phyloP scores from a whole-genome alignment of 495 filamentous ascomycete species.

The Podospora pseudopauciseta region DNA sequence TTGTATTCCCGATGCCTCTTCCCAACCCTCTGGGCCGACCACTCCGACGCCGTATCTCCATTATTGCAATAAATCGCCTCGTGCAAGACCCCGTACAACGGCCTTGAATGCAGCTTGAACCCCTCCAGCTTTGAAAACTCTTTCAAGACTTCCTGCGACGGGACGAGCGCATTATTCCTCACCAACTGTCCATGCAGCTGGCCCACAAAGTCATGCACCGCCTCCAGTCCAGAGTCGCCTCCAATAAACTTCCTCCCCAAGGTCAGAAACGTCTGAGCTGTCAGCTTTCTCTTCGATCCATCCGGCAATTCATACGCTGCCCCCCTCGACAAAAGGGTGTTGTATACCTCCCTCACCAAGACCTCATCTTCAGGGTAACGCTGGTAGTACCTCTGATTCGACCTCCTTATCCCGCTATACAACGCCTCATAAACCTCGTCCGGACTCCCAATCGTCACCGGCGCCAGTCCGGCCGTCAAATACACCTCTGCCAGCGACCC shows the following conservation, averaged over 20 bases:
- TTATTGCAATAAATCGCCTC: conserved; percentile 27
- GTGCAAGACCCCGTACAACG: conserved; percentile 28
- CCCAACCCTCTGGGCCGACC: conserved; percentile 46
- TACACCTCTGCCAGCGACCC: conserved; percentile 73
- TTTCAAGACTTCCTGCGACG: conserved; percentile 59
- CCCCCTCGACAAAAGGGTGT: conserved; percentile 42
- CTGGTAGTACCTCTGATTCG: conserved; percentile 68
- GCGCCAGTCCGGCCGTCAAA: conserved; percentile 72
- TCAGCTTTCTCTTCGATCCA: conserved; percentile 39
- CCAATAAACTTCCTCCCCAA: conserved; percentile 73
- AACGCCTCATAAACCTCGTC: conserved; percentile 69
- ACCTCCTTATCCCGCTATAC: conserved; percentile 53
- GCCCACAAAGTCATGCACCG: conserved; percentile 54
- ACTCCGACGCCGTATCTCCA: conserved; percentile 20
- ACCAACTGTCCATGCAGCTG: conserved; percentile 50
- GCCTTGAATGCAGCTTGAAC: conserved; percentile 23
- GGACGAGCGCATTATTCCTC: neutral
- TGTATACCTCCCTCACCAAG: conserved; percentile 60
- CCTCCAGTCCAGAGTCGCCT: conserved; percentile 55
- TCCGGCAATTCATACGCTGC: neutral
- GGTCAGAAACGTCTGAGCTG: conserved; percentile 65
- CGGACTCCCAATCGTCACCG: conserved; percentile 58
- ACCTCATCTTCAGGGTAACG: conserved; percentile 72
- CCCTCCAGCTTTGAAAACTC: conserved; percentile 39
- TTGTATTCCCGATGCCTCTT: conserved; percentile 25